Evolutionary conservation across 163 green algal species (phyloP).

Genomic region (Volvox carteri): DNA sequence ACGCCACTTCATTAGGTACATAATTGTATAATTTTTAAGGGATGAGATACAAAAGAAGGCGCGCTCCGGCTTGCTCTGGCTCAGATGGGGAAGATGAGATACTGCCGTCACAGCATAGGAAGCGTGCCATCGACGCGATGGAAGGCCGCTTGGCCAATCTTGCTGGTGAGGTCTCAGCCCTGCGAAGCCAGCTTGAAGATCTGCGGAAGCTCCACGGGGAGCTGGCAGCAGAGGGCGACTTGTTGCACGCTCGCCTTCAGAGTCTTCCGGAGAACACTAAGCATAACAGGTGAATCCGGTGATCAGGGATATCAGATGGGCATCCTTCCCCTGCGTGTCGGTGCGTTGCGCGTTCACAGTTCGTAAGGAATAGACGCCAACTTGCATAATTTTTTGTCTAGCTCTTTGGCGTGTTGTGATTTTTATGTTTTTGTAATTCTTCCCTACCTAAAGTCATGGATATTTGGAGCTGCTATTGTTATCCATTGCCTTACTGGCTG

Average conservation of each 20-base stretch:
- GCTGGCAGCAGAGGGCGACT: conserved; percentile 17
- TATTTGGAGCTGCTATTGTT: not conserved
- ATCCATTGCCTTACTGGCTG: not conserved
- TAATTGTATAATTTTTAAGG: not conserved
- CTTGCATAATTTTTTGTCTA: too few species aligned
- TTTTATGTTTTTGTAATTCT: not conserved
- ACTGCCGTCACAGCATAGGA: conserved; percentile 28
- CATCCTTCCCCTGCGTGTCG: not conserved
- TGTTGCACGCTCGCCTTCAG: conserved; percentile 5
- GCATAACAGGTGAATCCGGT: not conserved
- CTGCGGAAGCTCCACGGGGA: conserved; percentile 17
- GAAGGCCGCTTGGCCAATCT: conserved; percentile 15
- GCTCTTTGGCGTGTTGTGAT: not conserved
- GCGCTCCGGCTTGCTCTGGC: conserved; percentile 4
- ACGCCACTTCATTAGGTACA: not conserved
- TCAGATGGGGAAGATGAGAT: conserved; percentile 20
- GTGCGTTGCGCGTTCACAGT: not conserved
- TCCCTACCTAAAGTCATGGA: not conserved
- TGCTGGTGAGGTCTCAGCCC: not conserved
- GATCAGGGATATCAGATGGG: not conserved
- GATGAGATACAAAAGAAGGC: conserved; percentile 15
- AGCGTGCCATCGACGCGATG: conserved; percentile 19
- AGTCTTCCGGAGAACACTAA: not conserved
- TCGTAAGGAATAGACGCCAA: too few species aligned
- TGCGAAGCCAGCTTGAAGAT: conserved; percentile 19